Evolutionary conservation across 805 yeast genomes (phyloP).

Genomic region (Wickerhamomyces strasburgensis): DNA sequence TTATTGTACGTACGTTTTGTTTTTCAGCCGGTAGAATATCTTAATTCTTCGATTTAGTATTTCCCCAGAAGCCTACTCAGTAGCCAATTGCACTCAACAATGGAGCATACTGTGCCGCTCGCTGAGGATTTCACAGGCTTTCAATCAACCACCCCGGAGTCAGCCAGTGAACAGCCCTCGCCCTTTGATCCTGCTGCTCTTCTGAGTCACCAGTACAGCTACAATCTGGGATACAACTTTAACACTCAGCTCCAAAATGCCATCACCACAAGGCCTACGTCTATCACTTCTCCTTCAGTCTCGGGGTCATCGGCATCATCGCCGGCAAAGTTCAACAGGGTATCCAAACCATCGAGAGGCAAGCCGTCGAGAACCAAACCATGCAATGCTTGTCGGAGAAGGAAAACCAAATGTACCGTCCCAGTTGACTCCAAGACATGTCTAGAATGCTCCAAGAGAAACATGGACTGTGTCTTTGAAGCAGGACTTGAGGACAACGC

Average conservation of each 20-base stretch:
- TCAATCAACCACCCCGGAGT: constrained; percentile 5
- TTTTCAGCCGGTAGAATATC: too few relatives aligned
- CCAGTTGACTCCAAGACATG: constrained; percentile 9
- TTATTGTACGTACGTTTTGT: too few relatives aligned
- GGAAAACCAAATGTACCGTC: constrained; percentile 26
- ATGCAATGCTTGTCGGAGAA: constrained; percentile 33
- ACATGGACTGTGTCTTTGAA: constrained; percentile 13
- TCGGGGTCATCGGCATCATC: too few relatives aligned
- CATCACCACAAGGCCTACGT: constrained; percentile 12
- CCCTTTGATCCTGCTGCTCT: constrained; percentile 9
- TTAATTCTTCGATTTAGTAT: constrained; percentile 1
- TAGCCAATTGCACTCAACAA: too few relatives aligned
- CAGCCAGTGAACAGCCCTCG: constrained; percentile 6
- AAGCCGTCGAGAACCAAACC: constrained; percentile 29
- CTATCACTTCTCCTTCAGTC: constrained; percentile 4
- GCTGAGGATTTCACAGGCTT: constrained; percentile 9
- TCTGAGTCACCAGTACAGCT: constrained; percentile 11
- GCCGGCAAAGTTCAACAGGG: too few relatives aligned
- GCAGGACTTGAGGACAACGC: constrained; percentile 4
- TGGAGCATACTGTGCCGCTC: constrained; percentile 1
- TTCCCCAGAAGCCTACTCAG: constrained; percentile 4
- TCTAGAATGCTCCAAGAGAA: constrained; percentile 15
- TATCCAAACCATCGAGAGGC: constrained; percentile 4
- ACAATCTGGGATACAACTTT: constrained; percentile 10
- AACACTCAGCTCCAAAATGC: constrained; percentile 9